A percentile compares a stretch with the other conserved stretches of the same genome.
These are phyloP conservation scores for Venturia oleaginea DNA, from an alignment of 2,329 filamentous ascomycete genomes.

Conservation along the genomic window DNA sequence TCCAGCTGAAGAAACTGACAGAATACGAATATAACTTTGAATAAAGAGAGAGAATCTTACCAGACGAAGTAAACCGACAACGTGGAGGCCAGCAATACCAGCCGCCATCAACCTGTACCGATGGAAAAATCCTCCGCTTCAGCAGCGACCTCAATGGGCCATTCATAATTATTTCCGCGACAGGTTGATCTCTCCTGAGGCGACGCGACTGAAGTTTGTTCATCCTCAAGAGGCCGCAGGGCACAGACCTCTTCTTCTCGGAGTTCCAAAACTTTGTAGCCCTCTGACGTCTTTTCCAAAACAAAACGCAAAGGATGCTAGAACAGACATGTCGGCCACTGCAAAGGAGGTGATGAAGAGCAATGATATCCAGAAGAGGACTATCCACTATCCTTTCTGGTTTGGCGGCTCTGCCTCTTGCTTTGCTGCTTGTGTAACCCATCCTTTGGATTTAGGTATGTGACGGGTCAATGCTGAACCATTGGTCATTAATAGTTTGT, in stretches of 20 bases:
- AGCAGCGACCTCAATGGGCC: not conserved
- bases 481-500: conserved; percentile 3
- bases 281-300: not conserved
- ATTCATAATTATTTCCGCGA: not conserved
- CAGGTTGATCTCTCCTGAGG: not conserved
- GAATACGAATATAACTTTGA: not conserved
- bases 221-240: not conserved
- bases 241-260: not conserved
- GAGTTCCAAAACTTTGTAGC: not conserved
- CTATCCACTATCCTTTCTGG: conserved; percentile 54
- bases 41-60: not conserved
- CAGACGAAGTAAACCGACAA: not conserved
- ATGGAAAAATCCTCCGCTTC: not conserved
- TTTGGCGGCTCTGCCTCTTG: conserved; percentile 93
- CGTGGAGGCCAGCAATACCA: not conserved
- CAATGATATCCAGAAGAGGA: conserved; percentile 31
- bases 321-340: conserved; percentile 31
- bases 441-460: conserved; percentile 83
- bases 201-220: not conserved
- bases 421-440: conserved; percentile 82
- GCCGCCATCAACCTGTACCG: not conserved
- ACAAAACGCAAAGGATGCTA: conserved; percentile 23
- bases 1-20: not conserved
- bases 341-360: conserved; percentile 30
- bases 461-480: not conserved